Base-by-base conservation (phyloP, 2,329 filamentous ascomycete species). In the Cytospora piceae region DNA sequence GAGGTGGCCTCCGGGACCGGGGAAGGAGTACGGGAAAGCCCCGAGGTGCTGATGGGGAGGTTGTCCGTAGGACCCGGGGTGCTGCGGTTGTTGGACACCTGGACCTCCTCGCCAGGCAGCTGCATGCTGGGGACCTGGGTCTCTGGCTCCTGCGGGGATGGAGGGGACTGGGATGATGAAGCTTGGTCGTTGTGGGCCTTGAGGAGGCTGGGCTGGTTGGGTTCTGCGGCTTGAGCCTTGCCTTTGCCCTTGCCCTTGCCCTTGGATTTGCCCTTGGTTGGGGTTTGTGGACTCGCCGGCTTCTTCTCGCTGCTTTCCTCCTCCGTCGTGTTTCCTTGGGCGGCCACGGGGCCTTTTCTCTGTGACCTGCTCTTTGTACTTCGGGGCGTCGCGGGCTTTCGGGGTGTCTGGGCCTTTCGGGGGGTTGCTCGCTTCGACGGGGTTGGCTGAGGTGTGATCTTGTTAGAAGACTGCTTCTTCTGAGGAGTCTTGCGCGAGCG, bases 401-500 rank as follows among this genome's bases (percentile, higher is more conserved):
- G 54, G 14, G 53, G 58, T 11, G 60, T 52, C 20, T 29, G 53
- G 7, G 42, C 46, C 46, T 69, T 72, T 71, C 61, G 64, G 57
- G 60, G 64, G 68, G 69, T 68, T 61, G 63, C 51, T 53, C 60
- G 64, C 57, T 56, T 69, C 42, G 68, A 66, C 63, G 54, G 58
- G 51, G 67, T 74, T 68, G 66, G 69, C 65, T 70, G 70, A 54
- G 68, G 42, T 65, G 67, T 75, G 54, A 69, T 71, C 57, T 67
- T 73, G 76, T 80, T 74, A 79, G 63, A 58, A 60, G 71, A 39
- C 31, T 67, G 68, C 31, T 66, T 71, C 65, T 73, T 74, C 53
- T 56, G 53, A 63, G 60, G 32, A 46, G 63, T 49, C 34, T 61
- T 63, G 55, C 63, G 66, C 61, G 39, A 42, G 61, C 61, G 61